Base-by-base conservation (phyloP, 495 filamentous ascomycete species). In the Pseudotulostoma volvatum region DNA sequence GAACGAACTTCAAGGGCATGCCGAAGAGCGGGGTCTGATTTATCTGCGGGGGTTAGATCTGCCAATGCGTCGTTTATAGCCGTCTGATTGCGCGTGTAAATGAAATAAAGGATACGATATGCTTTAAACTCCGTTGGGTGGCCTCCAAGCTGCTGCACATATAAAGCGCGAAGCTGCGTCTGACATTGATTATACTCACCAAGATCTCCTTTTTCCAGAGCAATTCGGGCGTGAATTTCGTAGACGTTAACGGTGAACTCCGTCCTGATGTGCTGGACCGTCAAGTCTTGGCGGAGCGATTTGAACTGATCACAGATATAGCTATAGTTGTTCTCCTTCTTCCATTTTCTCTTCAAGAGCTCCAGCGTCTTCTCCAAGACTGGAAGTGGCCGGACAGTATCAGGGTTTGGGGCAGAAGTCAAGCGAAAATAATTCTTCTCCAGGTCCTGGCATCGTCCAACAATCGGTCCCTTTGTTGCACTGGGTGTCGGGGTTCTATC, bases 141-240 rank as follows among this genome's bases (percentile, higher is more conserved):
- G 43, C 92, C 92, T 53, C 81, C 83, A 44, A 93, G 66, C 45
- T 81, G 77, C 60, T 81, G 73, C 55, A 70, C 69, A 57, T 99
- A 95, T 48, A 99, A 67, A 40, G 79, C 82, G 52, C 82, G 80
- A 52, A 99, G 73, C 65, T 96, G 90, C 43, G 90, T 94, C 67
- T 96, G 92, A 59, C 90, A 99, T 73, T 99, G 90, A 69, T 99
- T 99, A 85, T 96, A 99, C 90, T 99, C 90, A 99, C 90, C 88
- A 66, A 95, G 72, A 70, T 99, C 90, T 56, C 81, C 86, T 73
- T 92, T 95, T 68, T 99, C 90, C 55, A 99, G 66, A 44, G 90
- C 90, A 63, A 99, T 96, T 31, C 90, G 78, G 37, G 88, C 92
- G 64, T 99, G 92, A 42, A 87, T 85, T 67, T 99, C 90, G 59